Conservation (phyloP, 306 rosid genomes). For the Phaseolus lunatus region DNA sequence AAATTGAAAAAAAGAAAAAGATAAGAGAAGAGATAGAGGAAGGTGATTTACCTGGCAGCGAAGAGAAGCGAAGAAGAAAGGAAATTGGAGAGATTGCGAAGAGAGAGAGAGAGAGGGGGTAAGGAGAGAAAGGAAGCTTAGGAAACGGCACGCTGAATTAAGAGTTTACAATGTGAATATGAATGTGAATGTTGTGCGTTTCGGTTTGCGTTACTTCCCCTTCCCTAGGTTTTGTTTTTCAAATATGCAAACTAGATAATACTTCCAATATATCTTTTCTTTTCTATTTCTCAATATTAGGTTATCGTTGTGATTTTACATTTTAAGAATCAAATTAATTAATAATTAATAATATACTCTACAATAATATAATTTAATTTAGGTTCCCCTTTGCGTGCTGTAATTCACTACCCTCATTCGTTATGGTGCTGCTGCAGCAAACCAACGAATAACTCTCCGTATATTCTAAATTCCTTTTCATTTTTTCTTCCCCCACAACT, state of each 20-base stretch:
- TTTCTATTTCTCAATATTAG: background rate
- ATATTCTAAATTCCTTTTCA: conserved; percentile 48
- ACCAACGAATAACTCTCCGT: conserved; percentile 13
- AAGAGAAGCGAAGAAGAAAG: conserved; percentile 24
- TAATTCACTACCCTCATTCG: background rate
- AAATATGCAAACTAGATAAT: background rate
- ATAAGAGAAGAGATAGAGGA: background rate
- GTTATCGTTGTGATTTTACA: background rate
- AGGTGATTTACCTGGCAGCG: conserved; percentile 51
- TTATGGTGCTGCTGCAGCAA: background rate
- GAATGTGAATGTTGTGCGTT: conserved; percentile 32
- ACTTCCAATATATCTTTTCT: background rate
- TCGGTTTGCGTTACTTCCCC: conserved; percentile 23
- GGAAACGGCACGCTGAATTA: conserved; percentile 30
- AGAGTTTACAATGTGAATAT: conserved; percentile 16
- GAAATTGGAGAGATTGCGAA: conserved; percentile 38
- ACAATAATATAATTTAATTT: background rate
- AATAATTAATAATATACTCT: background rate
- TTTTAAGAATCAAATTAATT: background rate
- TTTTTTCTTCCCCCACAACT: conserved; percentile 11
- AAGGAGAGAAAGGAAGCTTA: background rate
- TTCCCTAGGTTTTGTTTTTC: background rate
- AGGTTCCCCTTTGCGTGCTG: conserved; percentile 28
- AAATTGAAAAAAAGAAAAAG: background rate
- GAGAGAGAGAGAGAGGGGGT: conserved; percentile 16